Evolutionary conservation across 129 eudicot species (phyloP), one percentile per base, ranked within the genome.

Genomic region (Helianthus annuus): DNA sequence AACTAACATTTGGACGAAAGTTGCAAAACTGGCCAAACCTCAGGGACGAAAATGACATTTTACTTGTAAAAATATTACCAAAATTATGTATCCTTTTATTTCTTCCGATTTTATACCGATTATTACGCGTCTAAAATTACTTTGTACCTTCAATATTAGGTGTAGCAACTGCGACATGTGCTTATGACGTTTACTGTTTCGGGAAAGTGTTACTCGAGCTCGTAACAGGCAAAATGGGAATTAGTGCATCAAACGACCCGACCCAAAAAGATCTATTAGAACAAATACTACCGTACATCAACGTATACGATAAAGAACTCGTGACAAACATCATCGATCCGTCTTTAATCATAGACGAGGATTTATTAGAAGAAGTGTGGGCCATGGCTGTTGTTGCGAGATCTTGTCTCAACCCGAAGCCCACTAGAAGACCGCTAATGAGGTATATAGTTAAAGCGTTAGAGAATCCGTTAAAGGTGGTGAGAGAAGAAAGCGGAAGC

Each of bases 371-470:
- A 74, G 98, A 92, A 74, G 98, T 92, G 42, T 92, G 96, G 98
- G 98, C 98, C 19, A 92, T 89, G 96, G 96, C 98, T 2, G 82
- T 92, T 17, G 95, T 92, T 64, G 96, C 98, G 7, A 76, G 89
- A 64, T 89, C 98, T 51, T 92, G 98, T 75, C 91, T 92, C 15
- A 92, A 92, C 65, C 95, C 96, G 14, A 87, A 84, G 78, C 95
- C 98, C 10, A 32, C 89, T 24, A 85, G 91, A 58, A 74, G 98
- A 24, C 98, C 98, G 17, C 86, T 85, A 27, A 78, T 85, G 90
- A 82, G 95, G 70, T 84, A 92, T 52, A 74, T 91, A n/a, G 85
- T 88, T 10, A 88, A 88, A 91, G 97, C 97, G 11, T 51, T 95
- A 36, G 99, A 95, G 66, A 95, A 95, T 52, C 99, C 99, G 7